These are phyloP conservation scores for Podospora appendiculata DNA, from an alignment of 495 filamentous ascomycete species.

Conservation along the genomic window DNA sequence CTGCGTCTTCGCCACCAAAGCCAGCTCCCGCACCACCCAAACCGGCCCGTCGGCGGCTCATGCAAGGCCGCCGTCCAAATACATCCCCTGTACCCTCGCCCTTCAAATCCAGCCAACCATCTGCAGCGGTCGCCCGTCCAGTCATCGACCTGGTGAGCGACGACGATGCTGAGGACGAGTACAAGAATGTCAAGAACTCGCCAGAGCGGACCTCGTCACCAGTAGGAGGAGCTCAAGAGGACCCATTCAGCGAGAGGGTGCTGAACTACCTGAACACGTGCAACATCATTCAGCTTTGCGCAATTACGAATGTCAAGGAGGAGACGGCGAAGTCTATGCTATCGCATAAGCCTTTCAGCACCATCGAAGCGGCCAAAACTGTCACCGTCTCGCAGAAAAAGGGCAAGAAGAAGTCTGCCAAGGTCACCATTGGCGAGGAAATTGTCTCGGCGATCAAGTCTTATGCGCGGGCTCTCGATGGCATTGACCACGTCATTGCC, in stretches of 20 bases:
- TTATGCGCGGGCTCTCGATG: constrained; percentile 39
- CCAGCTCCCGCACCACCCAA: neutral
- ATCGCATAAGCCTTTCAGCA: constrained; percentile 58
- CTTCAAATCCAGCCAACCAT: constrained; percentile 3
- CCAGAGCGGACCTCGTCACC: constrained; percentile 7
- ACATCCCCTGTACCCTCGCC: constrained; percentile 11
- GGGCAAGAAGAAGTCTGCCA: constrained; percentile 22
- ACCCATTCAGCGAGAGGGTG: constrained; percentile 36
- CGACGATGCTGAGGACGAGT: constrained; percentile 17
- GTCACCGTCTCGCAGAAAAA: constrained; percentile 45
- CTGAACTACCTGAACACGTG: constrained; percentile 81
- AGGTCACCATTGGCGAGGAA: constrained; percentile 27
- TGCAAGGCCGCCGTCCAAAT: constrained; percentile 19
- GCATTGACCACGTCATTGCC: constrained; percentile 69
- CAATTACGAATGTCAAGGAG: constrained; percentile 65
- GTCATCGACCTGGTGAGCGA: constrained; percentile 23
- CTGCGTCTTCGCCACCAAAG: constrained; percentile 7
- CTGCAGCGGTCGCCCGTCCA: neutral
- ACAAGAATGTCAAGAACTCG: constrained; percentile 5
- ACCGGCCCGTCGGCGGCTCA: constrained; percentile 19
- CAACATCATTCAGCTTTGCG: constrained; percentile 59
- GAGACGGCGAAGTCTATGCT: constrained; percentile 59
- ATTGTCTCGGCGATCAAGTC: constrained; percentile 27
- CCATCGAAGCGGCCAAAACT: constrained; percentile 52
- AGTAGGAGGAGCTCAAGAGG: constrained; percentile 2